These are phyloP conservation scores for Annulohypoxylon moriforme DNA, from an alignment of 495 filamentous ascomycete genomes.

Conservation along the genomic window DNA sequence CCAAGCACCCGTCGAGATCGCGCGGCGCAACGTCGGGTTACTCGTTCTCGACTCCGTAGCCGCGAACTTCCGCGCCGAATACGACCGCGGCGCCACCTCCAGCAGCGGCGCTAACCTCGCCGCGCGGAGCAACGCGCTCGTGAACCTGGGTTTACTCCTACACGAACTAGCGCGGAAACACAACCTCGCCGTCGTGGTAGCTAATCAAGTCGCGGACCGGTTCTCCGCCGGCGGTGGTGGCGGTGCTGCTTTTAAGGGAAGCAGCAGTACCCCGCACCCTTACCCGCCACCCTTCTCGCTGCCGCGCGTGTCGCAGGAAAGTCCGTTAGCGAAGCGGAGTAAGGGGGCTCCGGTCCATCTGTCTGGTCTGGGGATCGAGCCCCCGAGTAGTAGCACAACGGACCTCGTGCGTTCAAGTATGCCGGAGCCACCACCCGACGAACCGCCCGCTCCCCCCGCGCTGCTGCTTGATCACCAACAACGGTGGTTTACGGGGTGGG, in stretches of 20 bases:
- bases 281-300: conserved; percentile 27
- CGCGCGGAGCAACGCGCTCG: conserved; percentile 73
- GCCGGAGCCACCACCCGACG: conserved; percentile 42
- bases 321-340: conserved; percentile 54
- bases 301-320: conserved; percentile 49
- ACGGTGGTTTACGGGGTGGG: conserved; percentile 95
- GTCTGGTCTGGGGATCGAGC: conserved; percentile 11
- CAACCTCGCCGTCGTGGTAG: conserved; percentile 85
- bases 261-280: background rate
- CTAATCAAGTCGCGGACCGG: conserved; percentile 95
- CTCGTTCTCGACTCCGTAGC: conserved; percentile 90
- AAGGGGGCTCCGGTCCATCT: background rate
- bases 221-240: conserved; percentile 66
- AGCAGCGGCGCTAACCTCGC: conserved; percentile 65
- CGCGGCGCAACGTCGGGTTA: conserved; percentile 78
- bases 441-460: conserved; percentile 55
- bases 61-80: conserved; percentile 94
- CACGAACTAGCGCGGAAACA: conserved; percentile 77
- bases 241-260: conserved; percentile 16
- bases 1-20: conserved; percentile 87
- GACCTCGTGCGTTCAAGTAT: conserved; percentile 48
- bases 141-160: conserved; percentile 79
- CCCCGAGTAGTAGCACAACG: conserved; percentile 37
- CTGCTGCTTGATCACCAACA: conserved; percentile 89
- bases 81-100: conserved; percentile 63